These are phyloP conservation scores for Geum urbanum DNA, from an alignment of 306 rosid genomes.

Conservation along the genomic window DNA sequence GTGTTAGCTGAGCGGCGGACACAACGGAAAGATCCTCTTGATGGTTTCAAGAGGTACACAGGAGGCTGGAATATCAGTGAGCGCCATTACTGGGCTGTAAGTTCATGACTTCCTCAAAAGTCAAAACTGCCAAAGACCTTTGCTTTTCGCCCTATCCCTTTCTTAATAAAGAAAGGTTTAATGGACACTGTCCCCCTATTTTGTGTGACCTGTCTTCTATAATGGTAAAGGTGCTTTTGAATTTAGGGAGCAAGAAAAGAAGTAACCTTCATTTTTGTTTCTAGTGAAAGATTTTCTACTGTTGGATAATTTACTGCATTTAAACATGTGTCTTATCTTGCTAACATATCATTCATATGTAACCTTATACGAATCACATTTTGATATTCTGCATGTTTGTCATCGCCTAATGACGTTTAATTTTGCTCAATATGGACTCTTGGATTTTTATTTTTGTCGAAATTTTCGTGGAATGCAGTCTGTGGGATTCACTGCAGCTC, in stretches of 20 bases:
- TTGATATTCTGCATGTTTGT: neutral
- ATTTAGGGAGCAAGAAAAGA: constrained; percentile 3
- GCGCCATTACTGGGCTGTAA: constrained; percentile 61
- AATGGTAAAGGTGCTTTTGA: neutral
- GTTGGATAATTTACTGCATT: neutral
- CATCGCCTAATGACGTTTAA: neutral
- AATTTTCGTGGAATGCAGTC: constrained; percentile 32
- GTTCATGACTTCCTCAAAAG: neutral
- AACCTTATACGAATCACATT: neutral
- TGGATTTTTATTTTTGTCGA: neutral
- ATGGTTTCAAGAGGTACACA: constrained; percentile 39
- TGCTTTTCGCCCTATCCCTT: neutral
- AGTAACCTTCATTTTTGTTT: neutral
- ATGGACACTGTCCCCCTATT: neutral
- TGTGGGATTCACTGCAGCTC: constrained; percentile 52
- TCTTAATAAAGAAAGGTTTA: neutral
- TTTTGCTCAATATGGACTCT: constrained; percentile 9
- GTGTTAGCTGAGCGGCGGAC: constrained; percentile 46
- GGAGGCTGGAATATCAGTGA: constrained; percentile 53
- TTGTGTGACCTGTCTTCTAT: neutral
- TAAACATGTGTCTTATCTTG: neutral
- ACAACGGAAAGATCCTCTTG: constrained; percentile 46
- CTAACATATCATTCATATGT: neutral
- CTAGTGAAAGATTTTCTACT: neutral
- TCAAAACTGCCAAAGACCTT: neutral